A percentile compares a stretch with the other conserved stretches of the same genome.
Conservation (phyloP, 345 rosid genomes). For the Ceriops decandra region DNA sequence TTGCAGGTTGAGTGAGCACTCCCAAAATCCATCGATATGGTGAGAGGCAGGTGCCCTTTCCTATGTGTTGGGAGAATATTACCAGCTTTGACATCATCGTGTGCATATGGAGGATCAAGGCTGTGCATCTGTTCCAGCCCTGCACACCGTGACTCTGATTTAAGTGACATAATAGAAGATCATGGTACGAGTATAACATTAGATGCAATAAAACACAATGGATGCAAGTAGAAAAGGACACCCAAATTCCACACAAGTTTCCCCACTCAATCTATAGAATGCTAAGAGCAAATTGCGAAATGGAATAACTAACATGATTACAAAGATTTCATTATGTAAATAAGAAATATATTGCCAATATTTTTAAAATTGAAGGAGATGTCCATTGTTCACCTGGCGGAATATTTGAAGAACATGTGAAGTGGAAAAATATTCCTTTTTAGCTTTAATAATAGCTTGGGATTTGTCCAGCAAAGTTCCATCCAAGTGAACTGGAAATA, state of each 20-base stretch:
- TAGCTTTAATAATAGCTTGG: constrained; percentile 80
- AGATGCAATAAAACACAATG: not conserved
- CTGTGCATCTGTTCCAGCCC: constrained; percentile 94
- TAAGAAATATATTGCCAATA: too few species aligned
- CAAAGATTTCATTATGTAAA: not conserved
- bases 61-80: constrained; percentile 71
- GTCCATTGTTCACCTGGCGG: constrained; percentile 54
- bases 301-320: not conserved
- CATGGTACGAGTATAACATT: too few species aligned
- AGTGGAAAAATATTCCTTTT: constrained; percentile 77
- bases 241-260: too few species aligned
- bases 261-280: not conserved
- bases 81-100: constrained; percentile 97
- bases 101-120: constrained; percentile 91
- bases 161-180: not conserved
- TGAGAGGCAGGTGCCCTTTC: constrained; percentile 75
- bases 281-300: not conserved
- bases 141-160: constrained; percentile 62
- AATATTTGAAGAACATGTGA: constrained; percentile 86
- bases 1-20: constrained; percentile 70
- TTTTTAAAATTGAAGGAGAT: not conserved
- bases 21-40: constrained; percentile 96
- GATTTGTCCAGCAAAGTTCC: constrained; percentile 87
- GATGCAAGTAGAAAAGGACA: not conserved
- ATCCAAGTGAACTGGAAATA: constrained; percentile 94